These are phyloP conservation scores for Teratosphaeria destructans DNA, from an alignment of 2,329 filamentous ascomycete genomes.

Conservation along the genomic window DNA sequence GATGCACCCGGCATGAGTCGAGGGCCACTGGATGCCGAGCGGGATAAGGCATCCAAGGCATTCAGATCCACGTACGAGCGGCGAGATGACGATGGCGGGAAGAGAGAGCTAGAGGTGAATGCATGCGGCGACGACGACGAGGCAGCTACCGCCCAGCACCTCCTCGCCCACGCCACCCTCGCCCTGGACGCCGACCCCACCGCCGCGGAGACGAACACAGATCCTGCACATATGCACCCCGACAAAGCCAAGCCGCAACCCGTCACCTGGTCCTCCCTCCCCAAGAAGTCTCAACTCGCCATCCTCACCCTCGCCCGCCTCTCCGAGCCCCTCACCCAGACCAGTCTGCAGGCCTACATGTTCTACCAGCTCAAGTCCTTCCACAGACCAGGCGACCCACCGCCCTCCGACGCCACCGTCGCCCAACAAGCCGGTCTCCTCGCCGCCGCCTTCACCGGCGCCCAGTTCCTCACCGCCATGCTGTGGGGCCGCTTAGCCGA, in stretches of 20 bases:
- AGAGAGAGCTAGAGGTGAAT: not conserved
- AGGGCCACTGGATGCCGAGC: not conserved
- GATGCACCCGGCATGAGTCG: not conserved
- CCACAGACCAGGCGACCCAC: constrained; percentile 16
- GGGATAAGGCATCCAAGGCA: too few relatives aligned
- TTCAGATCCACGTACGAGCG: not conserved
- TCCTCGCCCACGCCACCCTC: constrained; percentile 10
- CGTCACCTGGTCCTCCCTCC: constrained; percentile 62
- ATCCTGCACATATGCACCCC: too few relatives aligned
- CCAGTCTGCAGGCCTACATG: constrained; percentile 67
- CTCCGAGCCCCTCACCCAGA: constrained; percentile 73
- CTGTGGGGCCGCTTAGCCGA: constrained; percentile 66
- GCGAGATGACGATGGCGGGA: not conserved
- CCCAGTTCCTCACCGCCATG: constrained; percentile 74
- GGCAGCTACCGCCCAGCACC: constrained; percentile 5
- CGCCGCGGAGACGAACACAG: constrained; percentile 7
- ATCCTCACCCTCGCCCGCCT: constrained; percentile 70
- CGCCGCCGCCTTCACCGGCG: constrained; percentile 67
- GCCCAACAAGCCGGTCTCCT: constrained; percentile 68
- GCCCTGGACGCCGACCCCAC: not conserved
- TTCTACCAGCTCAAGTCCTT: constrained; percentile 85
- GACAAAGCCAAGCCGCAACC: constrained; percentile 31
- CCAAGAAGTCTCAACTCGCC: constrained; percentile 64
- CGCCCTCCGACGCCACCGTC: constrained; percentile 53
- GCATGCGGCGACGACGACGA: constrained; percentile 3